Conservation (phyloP, 2,329 filamentous ascomycete species). For the Nemania sp. region DNA sequence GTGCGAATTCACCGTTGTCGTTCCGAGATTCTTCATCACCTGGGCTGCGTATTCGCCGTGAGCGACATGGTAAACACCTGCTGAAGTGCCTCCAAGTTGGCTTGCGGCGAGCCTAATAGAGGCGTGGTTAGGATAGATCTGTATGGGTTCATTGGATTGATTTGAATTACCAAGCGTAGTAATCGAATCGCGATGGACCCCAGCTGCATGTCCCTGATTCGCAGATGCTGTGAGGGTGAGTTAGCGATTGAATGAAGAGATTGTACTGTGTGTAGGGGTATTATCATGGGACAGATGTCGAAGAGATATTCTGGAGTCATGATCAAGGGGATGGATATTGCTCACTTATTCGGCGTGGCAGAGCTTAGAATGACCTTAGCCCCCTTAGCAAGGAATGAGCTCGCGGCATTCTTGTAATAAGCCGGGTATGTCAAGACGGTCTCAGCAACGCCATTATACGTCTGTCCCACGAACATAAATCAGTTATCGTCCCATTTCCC, state of each 20-base stretch:
- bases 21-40: slow-evolving; percentile 64
- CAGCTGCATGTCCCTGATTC: slow-evolving; percentile 66
- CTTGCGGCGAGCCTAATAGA: slow-evolving; percentile 52
- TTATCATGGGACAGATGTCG: neutral
- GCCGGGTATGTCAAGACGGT: slow-evolving; percentile 71
- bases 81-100: slow-evolving; percentile 52
- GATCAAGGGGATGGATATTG: neutral
- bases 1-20: slow-evolving; percentile 61
- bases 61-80: slow-evolving; percentile 67
- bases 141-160: neutral
- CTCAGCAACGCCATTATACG: slow-evolving; percentile 63
- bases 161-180: slow-evolving; percentile 60
- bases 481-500: neutral
- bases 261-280: neutral
- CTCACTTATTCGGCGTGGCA: slow-evolving; percentile 38
- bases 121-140: neutral
- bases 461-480: slow-evolving; percentile 36
- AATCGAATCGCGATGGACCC: slow-evolving; percentile 65
- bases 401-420: slow-evolving; percentile 69
- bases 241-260: neutral
- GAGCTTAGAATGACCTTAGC: slow-evolving; percentile 69
- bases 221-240: slow-evolving; percentile 65
- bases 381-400: slow-evolving; percentile 65
- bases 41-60: slow-evolving; percentile 70
- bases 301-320: neutral